Evolutionary conservation across 31 red algal species (phyloP), one percentile per base, ranked within the genome.

Genomic region (Porphyra umbilicalis): DNA sequence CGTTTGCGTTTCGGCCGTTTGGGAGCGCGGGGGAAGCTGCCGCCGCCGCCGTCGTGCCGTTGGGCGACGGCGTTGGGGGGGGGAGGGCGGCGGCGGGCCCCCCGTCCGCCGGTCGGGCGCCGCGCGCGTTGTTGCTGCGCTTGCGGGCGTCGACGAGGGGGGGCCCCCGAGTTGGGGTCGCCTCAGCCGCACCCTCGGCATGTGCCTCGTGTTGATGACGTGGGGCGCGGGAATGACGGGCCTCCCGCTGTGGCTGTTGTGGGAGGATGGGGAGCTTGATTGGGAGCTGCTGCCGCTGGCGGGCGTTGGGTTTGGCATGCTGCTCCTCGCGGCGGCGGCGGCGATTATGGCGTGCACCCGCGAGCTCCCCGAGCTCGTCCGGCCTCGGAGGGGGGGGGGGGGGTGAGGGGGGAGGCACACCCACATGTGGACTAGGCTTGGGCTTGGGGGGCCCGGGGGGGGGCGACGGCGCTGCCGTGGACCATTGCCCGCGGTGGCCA

Each of bases 1-100:
- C 35, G 78, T 79, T 79, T 79, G 78, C 35, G 78, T 79, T 79
- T 39, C 78, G 78, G 35, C 78, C 78, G 33, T 79, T 79, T 35
- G 38, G 38, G 78, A 79, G 38, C 34, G 78, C 29, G 10, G 78
- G 29, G n/a, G 78, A 79, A 34, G 78, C 78, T 4, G 57, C 57
- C 25, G 57, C 57, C 57, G 57, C 57, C 4, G 57, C 57, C 4
- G 57, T 71, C 25, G 57, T 71, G 57, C 57, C 57, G 57, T 13
- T 29, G 57, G 57, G 20, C 11, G 57, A 71, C 11, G 57, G 13
- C 57, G 57, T 29, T 29, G 38, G 38, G 7, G 57, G 6, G 57
- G 57, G 4, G 18, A 8, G 57, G 42, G 2, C 42, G 42, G 13
- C 42, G 5, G 9, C 8, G 57, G 25, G 57, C 25, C 57, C 25